Conservation (phyloP, 176 grass and related monocot genomes). For the Neostapfia colusana region DNA sequence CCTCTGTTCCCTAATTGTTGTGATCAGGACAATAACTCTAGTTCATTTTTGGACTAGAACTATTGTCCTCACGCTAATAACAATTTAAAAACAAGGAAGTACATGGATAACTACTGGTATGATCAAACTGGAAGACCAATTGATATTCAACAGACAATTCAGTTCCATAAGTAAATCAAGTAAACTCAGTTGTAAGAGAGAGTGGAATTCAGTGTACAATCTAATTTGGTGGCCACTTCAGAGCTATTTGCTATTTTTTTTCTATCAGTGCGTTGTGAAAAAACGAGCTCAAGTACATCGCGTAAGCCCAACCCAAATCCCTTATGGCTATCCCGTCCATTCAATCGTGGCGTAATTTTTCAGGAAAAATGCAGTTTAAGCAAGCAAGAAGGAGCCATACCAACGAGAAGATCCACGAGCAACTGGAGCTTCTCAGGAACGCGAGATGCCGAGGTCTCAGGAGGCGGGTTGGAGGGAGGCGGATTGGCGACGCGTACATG, state of each 20-base stretch:
- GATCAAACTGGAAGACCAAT: background rate
- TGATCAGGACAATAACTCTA: no score
- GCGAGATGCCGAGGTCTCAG: conserved; percentile 40
- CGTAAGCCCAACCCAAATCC: conserved; percentile 37
- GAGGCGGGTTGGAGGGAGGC: no score
- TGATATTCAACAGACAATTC: background rate
- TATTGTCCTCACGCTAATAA: no score
- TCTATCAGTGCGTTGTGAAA: background rate
- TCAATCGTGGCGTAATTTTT: conserved; percentile 18
- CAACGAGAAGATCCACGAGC: conserved; percentile 36
- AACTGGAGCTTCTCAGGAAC: background rate
- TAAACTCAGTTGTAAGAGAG: background rate
- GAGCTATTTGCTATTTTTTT: background rate
- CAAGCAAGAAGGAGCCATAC: conserved; percentile 29
- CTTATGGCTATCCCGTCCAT: conserved; percentile 34
- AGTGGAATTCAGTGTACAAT: background rate
- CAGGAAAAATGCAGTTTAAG: conserved; percentile 1
- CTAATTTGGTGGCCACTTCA: background rate
- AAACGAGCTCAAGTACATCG: background rate
- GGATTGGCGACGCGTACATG: background rate
- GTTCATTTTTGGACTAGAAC: background rate
- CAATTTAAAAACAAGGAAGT: background rate
- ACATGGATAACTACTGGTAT: background rate
- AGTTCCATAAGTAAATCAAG: background rate
- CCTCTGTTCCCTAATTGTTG: no score